These are phyloP conservation scores for Populus pruinosa DNA, from an alignment of 345 rosid species.

Conservation along the genomic window DNA sequence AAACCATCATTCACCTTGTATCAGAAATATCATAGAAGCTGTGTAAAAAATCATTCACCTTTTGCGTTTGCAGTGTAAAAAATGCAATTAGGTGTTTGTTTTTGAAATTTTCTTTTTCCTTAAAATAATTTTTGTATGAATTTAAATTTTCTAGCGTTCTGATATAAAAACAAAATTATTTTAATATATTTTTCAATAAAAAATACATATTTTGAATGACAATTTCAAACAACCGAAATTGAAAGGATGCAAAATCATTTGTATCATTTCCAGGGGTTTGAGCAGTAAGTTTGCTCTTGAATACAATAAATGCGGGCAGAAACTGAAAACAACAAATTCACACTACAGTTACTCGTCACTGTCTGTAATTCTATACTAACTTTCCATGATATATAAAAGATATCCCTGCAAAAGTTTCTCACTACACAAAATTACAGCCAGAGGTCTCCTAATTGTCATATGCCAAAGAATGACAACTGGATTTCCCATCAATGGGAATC, in stretches of 20 bases:
- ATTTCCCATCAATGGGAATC: conserved; percentile 17
- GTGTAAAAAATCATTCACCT: no score
- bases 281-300: background rate
- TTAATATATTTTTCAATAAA: no score
- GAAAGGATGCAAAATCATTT: background rate
- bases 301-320: background rate
- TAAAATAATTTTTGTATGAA: no score
- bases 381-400: conserved; percentile 1
- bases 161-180: no score
- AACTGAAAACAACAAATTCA: background rate
- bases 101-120: no score
- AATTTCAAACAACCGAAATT: no score
- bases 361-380: background rate
- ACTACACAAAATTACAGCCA: background rate
- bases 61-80: no score
- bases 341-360: background rate
- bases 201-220: no score
- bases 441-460: conserved; percentile 22
- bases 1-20: background rate
- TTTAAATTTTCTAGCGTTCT: no score
- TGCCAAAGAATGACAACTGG: conserved; percentile 16
- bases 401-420: conserved; percentile 10
- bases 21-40: no score
- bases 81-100: no score
- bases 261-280: conserved; percentile 4